Conservation (phyloP, 2,329 filamentous ascomycete genomes). For the Dactylellina leptospora region DNA sequence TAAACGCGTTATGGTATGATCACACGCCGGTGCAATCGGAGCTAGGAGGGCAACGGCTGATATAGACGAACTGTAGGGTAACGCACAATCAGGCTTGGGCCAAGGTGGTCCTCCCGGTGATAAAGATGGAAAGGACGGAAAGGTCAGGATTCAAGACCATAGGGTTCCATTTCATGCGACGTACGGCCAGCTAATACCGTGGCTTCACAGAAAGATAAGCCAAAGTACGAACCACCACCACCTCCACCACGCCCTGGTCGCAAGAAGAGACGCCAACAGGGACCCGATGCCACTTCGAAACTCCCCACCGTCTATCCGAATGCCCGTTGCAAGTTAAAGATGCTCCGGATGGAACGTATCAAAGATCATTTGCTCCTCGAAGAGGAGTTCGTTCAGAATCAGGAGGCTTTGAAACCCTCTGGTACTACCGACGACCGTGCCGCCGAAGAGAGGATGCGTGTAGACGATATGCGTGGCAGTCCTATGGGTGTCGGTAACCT, state of each 20-base stretch:
- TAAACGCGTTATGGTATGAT: conserved; percentile 51
- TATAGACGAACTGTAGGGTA: conserved; percentile 67
- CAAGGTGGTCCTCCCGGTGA: conserved; percentile 74
- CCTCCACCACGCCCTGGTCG: conserved; percentile 96
- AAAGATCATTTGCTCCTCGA: conserved; percentile 97
- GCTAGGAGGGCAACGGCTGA: conserved; percentile 4
- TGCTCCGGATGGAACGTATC: conserved; percentile 97
- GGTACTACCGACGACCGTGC: conserved; percentile 79
- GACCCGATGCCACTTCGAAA: conserved; percentile 93
- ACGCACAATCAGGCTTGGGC: conserved; percentile 87
- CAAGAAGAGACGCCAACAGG: conserved; percentile 97
- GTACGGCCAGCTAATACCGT: too few species aligned
- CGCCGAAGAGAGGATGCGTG: conserved; percentile 90
- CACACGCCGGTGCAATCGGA: neutral
- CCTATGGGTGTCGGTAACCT: conserved; percentile 98
- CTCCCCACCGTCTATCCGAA: conserved; percentile 93
- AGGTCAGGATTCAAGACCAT: too few species aligned
- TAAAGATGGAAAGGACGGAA: conserved; percentile 90
- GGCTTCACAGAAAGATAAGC: conserved; percentile 87
- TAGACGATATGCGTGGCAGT: conserved; percentile 98
- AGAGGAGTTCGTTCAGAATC: conserved; percentile 99
- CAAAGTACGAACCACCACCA: conserved; percentile 98
- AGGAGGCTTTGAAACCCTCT: conserved; percentile 87
- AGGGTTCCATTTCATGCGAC: too few species aligned
- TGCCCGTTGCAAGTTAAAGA: conserved; percentile 94